phyloP scores from a whole-genome alignment of 352 stramenopile genomes.

The Phytophthora cryptogea region DNA sequence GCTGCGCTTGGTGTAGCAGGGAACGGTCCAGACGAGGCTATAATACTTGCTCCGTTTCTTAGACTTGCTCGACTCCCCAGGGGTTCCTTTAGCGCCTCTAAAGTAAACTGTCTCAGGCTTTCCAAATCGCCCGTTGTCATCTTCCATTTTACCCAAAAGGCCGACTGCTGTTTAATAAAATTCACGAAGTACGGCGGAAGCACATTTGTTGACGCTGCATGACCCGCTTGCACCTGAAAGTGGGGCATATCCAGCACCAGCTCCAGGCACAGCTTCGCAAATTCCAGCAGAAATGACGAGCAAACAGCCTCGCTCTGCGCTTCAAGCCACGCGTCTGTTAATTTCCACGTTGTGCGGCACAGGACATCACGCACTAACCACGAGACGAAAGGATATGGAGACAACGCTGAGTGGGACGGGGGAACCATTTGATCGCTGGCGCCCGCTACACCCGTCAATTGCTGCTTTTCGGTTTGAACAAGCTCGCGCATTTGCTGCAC shows the following conservation, averaged over 20 bases:
- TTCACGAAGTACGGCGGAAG: slow-evolving; percentile 87
- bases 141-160: slow-evolving; percentile 78
- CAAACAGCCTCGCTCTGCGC: slow-evolving; percentile 58
- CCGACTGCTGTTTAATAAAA: slow-evolving; percentile 81
- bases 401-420: slow-evolving; percentile 36
- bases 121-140: slow-evolving; percentile 63
- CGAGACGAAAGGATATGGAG: slow-evolving; percentile 82
- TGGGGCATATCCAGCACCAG: slow-evolving; percentile 78
- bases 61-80: slow-evolving; percentile 30
- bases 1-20: slow-evolving; percentile 46
- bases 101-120: slow-evolving; percentile 54
- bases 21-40: slow-evolving; percentile 33
- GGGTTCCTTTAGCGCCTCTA: slow-evolving; percentile 66
- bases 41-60: slow-evolving; percentile 6
- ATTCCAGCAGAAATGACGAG: slow-evolving; percentile 72
- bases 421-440: slow-evolving; percentile 27
- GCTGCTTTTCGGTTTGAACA: slow-evolving; percentile 64
- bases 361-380: slow-evolving; percentile 85
- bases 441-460: slow-evolving; percentile 36
- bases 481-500: slow-evolving; percentile 86
- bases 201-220: slow-evolving; percentile 63
- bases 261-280: slow-evolving; percentile 78
- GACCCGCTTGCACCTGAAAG: slow-evolving; percentile 53
- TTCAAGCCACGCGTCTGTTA: slow-evolving; percentile 69
- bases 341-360: slow-evolving; percentile 81